A percentile compares a stretch with the other conserved stretches of the same genome.
Evolutionary conservation across 306 rosid genomes (phyloP).

Genomic region (Phaseolus lunatus): DNA sequence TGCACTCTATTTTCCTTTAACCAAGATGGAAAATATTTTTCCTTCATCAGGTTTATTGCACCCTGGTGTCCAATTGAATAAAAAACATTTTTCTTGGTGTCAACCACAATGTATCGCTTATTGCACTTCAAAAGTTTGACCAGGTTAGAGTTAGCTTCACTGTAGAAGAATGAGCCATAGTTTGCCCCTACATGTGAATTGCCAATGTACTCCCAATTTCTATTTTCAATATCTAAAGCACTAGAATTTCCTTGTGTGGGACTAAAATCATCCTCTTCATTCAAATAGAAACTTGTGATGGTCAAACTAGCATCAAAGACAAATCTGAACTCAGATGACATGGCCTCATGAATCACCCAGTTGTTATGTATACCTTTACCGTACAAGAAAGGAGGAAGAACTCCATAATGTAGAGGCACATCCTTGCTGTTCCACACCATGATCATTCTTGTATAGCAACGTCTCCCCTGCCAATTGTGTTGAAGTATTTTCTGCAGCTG

Average conservation of each 20-base stretch:
- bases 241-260: constrained; percentile 44
- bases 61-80: constrained; percentile 49
- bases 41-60: constrained; percentile 49
- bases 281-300: constrained; percentile 66
- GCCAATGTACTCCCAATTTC: constrained; percentile 81
- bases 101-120: constrained; percentile 56
- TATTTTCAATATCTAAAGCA: constrained; percentile 52
- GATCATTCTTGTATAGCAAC: constrained; percentile 62
- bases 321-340: constrained; percentile 78
- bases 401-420: constrained; percentile 74
- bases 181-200: constrained; percentile 64
- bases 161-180: constrained; percentile 76
- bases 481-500: constrained; percentile 68
- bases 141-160: constrained; percentile 59
- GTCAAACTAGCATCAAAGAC: constrained; percentile 87
- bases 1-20: constrained; percentile 53
- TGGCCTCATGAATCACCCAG: constrained; percentile 85
- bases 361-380: constrained; percentile 78
- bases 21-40: constrained; percentile 49
- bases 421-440: constrained; percentile 87
- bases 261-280: constrained; percentile 48
- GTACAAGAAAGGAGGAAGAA: constrained; percentile 92
- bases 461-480: constrained; percentile 56
- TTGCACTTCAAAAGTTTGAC: constrained; percentile 65
- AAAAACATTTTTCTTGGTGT: constrained; percentile 47